Evolutionary conservation across 345 rosid genomes (phyloP).

Genomic region (Acer negundo): DNA sequence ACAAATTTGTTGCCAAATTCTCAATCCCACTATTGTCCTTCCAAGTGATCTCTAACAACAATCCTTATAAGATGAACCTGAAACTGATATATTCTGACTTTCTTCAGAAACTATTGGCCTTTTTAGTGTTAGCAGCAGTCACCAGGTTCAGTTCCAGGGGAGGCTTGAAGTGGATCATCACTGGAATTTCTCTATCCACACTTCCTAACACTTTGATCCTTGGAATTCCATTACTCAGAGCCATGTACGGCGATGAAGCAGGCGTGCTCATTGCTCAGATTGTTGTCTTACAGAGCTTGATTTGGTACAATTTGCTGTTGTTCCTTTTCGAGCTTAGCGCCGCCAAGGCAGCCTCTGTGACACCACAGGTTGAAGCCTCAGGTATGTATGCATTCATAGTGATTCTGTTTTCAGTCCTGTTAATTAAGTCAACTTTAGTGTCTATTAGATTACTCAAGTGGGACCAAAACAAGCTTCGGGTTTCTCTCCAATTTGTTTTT

Average conservation of each 20-base stretch:
- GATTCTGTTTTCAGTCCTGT: slow-evolving; percentile 22
- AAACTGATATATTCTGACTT: slow-evolving; percentile 63
- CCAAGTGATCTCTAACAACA: slow-evolving; percentile 66
- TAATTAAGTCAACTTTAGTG: slow-evolving; percentile 30
- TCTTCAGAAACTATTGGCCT: slow-evolving; percentile 63
- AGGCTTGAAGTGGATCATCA: slow-evolving; percentile 60
- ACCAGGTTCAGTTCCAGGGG: slow-evolving; percentile 53
- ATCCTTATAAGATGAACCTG: slow-evolving; percentile 76
- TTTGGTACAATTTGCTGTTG: slow-evolving; percentile 80
- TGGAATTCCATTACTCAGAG: slow-evolving; percentile 73
- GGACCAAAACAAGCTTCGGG: slow-evolving; percentile 20
- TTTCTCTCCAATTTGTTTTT: slow-evolving; percentile 1
- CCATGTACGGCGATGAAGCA: slow-evolving; percentile 74
- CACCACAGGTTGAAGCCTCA: slow-evolving; percentile 41
- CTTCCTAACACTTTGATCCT: slow-evolving; percentile 83
- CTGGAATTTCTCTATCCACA: slow-evolving; percentile 70
- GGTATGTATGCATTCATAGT: slow-evolving; percentile 52
- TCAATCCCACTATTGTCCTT: slow-evolving; percentile 80
- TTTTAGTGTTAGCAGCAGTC: slow-evolving; percentile 38
- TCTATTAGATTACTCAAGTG: slow-evolving; percentile 25
- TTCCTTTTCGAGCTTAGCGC: slow-evolving; percentile 76
- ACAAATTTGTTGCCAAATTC: slow-evolving; percentile 86
- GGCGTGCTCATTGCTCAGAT: slow-evolving; percentile 64
- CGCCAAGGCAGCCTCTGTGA: slow-evolving; percentile 39
- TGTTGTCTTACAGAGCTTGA: slow-evolving; percentile 72